Conservation (phyloP, 371 early-diverging fungal species). For the Mortierella sp. region DNA sequence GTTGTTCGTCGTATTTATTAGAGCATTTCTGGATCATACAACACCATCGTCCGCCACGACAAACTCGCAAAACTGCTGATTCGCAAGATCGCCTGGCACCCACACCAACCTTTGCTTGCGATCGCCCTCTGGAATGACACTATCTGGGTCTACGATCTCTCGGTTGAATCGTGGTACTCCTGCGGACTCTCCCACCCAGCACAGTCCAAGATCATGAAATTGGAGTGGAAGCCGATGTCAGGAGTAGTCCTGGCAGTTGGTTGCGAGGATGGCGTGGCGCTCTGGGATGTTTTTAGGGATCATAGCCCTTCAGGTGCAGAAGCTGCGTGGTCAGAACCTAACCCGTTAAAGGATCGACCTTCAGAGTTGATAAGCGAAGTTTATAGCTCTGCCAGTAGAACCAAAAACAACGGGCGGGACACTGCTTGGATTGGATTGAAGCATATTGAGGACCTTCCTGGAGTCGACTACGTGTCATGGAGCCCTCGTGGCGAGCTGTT, state of each 20-base stretch:
- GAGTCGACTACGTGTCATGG: conserved; percentile 44
- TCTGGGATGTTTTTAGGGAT: conserved; percentile 49
- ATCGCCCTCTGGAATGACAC: conserved; percentile 49
- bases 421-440: conserved; percentile 36
- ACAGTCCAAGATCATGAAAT: conserved; percentile 28
- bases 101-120: conserved; percentile 45
- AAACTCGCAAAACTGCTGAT: conserved; percentile 46
- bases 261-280: conserved; percentile 35
- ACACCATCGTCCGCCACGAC: conserved; percentile 38
- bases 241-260: conserved; percentile 45
- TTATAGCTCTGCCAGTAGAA: conserved; percentile 6
- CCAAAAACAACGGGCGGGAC: conserved; percentile 34
- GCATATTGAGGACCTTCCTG: conserved; percentile 11
- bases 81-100: conserved; percentile 50
- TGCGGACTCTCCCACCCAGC: conserved; percentile 38
- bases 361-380: conserved; percentile 32
- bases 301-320: conserved; percentile 7
- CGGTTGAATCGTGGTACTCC: conserved; percentile 46
- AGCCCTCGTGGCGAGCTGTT: conserved; percentile 48
- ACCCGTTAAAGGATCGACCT: conserved; percentile 28
- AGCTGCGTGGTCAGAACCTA: conserved; percentile 16
- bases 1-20: background rate
- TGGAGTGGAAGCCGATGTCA: conserved; percentile 56
- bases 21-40: conserved; percentile 30
- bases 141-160: conserved; percentile 54